Conservation (phyloP, 169 alveolate species). For the Plasmodium gaboni region DNA sequence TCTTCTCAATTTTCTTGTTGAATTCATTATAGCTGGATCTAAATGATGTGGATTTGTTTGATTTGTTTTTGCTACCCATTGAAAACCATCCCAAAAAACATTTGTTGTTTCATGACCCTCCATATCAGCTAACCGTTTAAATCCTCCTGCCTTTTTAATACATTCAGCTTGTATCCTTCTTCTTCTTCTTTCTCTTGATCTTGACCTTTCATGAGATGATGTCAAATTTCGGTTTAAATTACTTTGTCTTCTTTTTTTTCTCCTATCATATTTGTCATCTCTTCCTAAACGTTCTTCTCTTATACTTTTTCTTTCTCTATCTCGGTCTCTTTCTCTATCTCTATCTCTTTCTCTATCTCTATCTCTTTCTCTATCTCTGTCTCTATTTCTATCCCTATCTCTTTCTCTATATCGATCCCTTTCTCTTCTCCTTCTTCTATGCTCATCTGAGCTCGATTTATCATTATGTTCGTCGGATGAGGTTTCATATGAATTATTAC, state of each 20-base stretch:
- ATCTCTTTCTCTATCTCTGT: slow-evolving; percentile 38
- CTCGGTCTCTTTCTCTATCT: slow-evolving; percentile 35
- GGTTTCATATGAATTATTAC: slow-evolving; percentile 4
- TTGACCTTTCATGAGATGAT: slow-evolving; percentile 85
- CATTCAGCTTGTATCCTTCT: slow-evolving; percentile 89
- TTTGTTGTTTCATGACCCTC: slow-evolving; percentile 93
- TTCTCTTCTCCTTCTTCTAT: slow-evolving; percentile 9
- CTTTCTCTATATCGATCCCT: slow-evolving; percentile 5
- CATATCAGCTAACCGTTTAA: slow-evolving; percentile 91
- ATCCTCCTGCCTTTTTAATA: slow-evolving; percentile 92
- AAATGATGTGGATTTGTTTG: slow-evolving; percentile 80
- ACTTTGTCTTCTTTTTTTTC: slow-evolving; percentile 70
- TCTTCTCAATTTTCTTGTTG: slow-evolving; percentile 91
- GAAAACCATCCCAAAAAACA: slow-evolving; percentile 95
- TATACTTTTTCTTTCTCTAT: slow-evolving; percentile 1
- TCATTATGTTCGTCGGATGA: slow-evolving; percentile 9
- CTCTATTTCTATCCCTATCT: slow-evolving; percentile 5
- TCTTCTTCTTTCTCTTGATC: slow-evolving; percentile 86
- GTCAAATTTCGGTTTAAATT: slow-evolving; percentile 81
- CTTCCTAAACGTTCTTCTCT: slow-evolving; percentile 17
- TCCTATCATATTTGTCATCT: slow-evolving; percentile 7
- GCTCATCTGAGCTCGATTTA: slow-evolving; percentile 20
- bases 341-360: slow-evolving; percentile 31
- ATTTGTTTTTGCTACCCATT: slow-evolving; percentile 94
- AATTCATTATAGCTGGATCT: slow-evolving; percentile 92